These are phyloP conservation scores for Luffa aegyptiaca DNA, from an alignment of 306 rosid species.

Conservation along the genomic window DNA sequence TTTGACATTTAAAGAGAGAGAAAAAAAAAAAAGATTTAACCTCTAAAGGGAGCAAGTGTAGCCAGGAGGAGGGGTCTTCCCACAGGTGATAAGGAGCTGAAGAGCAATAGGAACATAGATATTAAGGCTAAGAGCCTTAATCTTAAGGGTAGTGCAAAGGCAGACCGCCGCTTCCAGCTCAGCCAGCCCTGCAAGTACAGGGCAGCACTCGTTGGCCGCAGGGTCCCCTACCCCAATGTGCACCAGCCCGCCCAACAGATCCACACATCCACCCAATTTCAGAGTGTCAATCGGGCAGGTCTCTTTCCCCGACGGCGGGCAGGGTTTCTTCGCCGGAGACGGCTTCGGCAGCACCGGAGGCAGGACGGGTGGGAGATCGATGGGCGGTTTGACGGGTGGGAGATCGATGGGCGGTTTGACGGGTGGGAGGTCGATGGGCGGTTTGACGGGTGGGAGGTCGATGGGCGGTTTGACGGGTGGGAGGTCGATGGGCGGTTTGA, in stretches of 20 bases:
- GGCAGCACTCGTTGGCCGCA: slow-evolving; percentile 64
- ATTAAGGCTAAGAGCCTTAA: slow-evolving; percentile 76
- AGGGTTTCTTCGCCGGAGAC: slow-evolving; percentile 15
- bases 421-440: slow-evolving; percentile 11
- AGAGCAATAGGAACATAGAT: slow-evolving; percentile 75
- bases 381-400: neutral
- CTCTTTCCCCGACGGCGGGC: slow-evolving; percentile 33
- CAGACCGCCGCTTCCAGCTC: slow-evolving; percentile 80
- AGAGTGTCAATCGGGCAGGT: slow-evolving; percentile 84
- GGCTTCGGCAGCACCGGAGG: neutral
- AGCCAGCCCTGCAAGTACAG: slow-evolving; percentile 60
- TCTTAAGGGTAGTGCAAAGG: slow-evolving; percentile 82
- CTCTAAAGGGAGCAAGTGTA: slow-evolving; percentile 81
- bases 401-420: neutral
- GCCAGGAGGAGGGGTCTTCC: slow-evolving; percentile 92
- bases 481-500: neutral
- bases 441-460: neutral
- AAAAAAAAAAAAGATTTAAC: neutral
- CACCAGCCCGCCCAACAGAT: slow-evolving; percentile 64
- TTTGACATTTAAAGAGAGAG: too few species aligned
- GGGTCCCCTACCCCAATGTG: slow-evolving; percentile 84
- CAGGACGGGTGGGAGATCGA: neutral
- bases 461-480: slow-evolving; percentile 14
- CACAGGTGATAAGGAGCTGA: slow-evolving; percentile 86
- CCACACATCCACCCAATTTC: slow-evolving; percentile 77